Conservation (phyloP, 2,329 filamentous ascomycete genomes). For the Aspergillus ibericus region DNA sequence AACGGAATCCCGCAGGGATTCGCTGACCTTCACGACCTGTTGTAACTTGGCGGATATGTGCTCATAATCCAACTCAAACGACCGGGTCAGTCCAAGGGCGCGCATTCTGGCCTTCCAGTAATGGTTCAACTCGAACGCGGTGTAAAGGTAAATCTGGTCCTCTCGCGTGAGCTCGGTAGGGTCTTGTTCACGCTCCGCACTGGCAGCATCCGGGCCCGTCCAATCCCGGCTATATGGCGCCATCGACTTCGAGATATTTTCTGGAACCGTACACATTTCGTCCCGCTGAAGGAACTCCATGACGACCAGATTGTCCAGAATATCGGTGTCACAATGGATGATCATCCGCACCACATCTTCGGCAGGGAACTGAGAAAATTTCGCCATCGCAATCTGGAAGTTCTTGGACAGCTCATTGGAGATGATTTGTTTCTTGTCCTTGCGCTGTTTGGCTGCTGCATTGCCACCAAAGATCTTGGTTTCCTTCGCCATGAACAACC, state of each 20-base stretch:
- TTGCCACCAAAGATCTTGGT: constrained; percentile 77
- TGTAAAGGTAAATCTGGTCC: constrained; percentile 92
- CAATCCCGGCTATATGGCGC: constrained; percentile 95
- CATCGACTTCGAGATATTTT: constrained; percentile 87
- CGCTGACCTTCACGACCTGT: constrained; percentile 82
- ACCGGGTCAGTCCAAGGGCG: constrained; percentile 79
- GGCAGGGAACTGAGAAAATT: constrained; percentile 80
- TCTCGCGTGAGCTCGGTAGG: constrained; percentile 85
- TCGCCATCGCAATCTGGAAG: constrained; percentile 90
- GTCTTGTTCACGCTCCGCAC: constrained; percentile 78
- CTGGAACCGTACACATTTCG: constrained; percentile 86
- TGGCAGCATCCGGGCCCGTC: constrained; percentile 81
- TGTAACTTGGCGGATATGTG: constrained; percentile 83
- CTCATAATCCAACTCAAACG: constrained; percentile 85
- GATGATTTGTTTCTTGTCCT: constrained; percentile 97
- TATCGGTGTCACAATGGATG: constrained; percentile 87
- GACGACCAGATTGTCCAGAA: constrained; percentile 84
- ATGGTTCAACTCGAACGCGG: constrained; percentile 89
- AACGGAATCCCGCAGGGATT: constrained; percentile 86
- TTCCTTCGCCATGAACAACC: constrained; percentile 95
- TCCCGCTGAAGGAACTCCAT: constrained; percentile 97
- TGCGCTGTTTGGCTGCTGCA: constrained; percentile 67
- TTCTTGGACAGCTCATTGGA: constrained; percentile 84
- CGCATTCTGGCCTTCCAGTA: constrained; percentile 99
- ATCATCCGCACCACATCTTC: constrained; percentile 90